A percentile compares a stretch with the other conserved stretches of the same genome.
phyloP scores from a whole-genome alignment of 805 yeast species.

The Cephaloascus fragrans region DNA sequence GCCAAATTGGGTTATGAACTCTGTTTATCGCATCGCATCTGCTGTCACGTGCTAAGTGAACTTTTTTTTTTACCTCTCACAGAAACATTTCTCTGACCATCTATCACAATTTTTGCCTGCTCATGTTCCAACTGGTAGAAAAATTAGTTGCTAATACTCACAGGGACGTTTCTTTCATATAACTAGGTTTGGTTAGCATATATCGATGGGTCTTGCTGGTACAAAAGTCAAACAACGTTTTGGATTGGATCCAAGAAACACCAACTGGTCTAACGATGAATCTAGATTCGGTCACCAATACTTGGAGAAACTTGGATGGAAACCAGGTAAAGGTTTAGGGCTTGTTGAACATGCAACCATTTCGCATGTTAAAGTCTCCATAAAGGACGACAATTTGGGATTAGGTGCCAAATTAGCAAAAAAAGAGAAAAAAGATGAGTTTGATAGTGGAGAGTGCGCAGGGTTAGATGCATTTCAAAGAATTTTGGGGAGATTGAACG shows the following conservation, averaged over 20 bases:
- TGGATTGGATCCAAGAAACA: constrained; percentile 89
- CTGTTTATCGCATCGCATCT: no score
- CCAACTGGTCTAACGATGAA: constrained; percentile 86
- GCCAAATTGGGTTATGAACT: no score
- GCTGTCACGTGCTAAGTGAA: no score
- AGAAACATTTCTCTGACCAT: no score
- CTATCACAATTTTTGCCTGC: no score
- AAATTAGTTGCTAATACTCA: no score
- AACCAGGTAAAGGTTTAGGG: constrained; percentile 86
- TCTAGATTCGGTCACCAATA: constrained; percentile 83
- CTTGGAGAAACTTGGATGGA: constrained; percentile 80
- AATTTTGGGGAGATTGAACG: constrained; percentile 80
- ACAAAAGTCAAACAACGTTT: constrained; percentile 72
- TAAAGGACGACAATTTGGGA: constrained; percentile 79
- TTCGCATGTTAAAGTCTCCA: constrained; percentile 70
- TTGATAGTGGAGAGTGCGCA: constrained; percentile 75
- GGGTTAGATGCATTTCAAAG: constrained; percentile 93
- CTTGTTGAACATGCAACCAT: constrained; percentile 54
- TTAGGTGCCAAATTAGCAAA: constrained; percentile 75
- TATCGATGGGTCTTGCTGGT: constrained; percentile 85
- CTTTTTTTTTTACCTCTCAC: no score
- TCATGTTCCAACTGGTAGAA: no score
- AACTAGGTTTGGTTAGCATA: no score
- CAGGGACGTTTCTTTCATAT: no score
- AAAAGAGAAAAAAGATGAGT: constrained; percentile 51